Base-by-base conservation (phyloP, 352 stramenopile species). In the Phytophthora cryptogea region DNA sequence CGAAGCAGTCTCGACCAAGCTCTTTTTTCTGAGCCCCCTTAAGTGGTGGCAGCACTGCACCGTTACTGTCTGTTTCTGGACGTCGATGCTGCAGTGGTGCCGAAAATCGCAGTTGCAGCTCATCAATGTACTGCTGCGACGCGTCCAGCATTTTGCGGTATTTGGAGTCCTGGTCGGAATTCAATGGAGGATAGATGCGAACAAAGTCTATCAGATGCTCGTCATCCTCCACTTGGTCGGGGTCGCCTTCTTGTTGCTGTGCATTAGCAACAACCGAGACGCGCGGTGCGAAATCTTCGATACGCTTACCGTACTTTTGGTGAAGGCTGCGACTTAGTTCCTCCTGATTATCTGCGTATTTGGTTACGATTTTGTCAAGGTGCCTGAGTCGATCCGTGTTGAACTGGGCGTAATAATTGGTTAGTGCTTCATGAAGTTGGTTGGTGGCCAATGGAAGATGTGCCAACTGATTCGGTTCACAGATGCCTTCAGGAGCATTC, bases 71-170 rank as follows among this genome's bases (percentile, higher is more conserved):
- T 10, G 59, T 73, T 37, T 76, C 62, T 23, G 68, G 69, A 32
- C 79, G 78, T 4, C 83, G 83, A 52, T 94, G 85, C 58, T 95
- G 83, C 17, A 95, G 53, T 39, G 86, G 86, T 1, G 82, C 83
- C 0, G 79, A 85, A 51, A 95, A 90, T 14, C 86, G 74, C 66
- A 95, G 77, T 47, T 93, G 82, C 63, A 91, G 75, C 54, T 93
- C 86, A 54, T 90, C 80, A 32, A 89, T 88, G 56, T 91, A 70
- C 30, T 88, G 71, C 58, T 92, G 80, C 2, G 82, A 90, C n/a
- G 83, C 84, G 14, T 90, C 82, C 10, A 95, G 64, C 63, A 95
- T 90, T 53, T 88, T 84, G 23, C 68, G 72, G 47, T 92, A 95
- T 66, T 86, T 92, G 43, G 60, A 78, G 16, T 56, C 67, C n/a